Base-by-base conservation (phyloP, 768 basidiomycete species). In the Boletus eberwhitei region DNA sequence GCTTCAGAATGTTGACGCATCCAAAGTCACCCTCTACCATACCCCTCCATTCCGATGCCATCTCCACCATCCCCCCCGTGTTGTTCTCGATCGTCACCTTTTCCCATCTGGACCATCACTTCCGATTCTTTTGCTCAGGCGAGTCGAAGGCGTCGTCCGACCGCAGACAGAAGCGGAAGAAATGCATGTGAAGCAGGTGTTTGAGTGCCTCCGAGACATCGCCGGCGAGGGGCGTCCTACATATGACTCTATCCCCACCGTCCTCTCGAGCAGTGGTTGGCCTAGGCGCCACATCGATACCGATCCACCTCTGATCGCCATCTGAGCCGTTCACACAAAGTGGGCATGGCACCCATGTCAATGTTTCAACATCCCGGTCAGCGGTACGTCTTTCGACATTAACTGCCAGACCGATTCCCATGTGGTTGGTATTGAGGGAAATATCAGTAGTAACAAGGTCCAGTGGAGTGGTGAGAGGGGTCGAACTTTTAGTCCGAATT, bases 1-100 rank as follows among this genome's bases (percentile, higher is more conserved):
- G 3, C 29, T 61, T n/a, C 59, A 21, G 44, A 42, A 41, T 17
- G 19, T 58, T 3, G 53, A 68, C 31, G 34, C 57, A 47, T 56
- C 66, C 45, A 53, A 59, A 43, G 24, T 58, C 35, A 52, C 31
- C 0, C 52, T 63, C 36, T 63, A 62, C 65, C 24, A 32, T 48
- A 43, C 62, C 53, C 22, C 31, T 58, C 14, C 29, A 17, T 45
- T n/a, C 31, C 2, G 26, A 43, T 31, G n/a, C 40, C 36, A 44
- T 34, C 37, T 34, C 41, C 41, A 38, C 40, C 16, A 6, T 48
- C 17, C 22, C 17, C n/a, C 44, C 59, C 5, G 24, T 9, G 22
- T 41, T 60, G 29, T 67, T 62, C 53, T 69, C 69, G 9, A 44
- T 66, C 24, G 22, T 58, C 21, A 14, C 29, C n/a, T 60, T 59